These are phyloP conservation scores for Endoconidiophora polonica DNA, from an alignment of 2,329 filamentous ascomycete genomes.

Conservation along the genomic window DNA sequence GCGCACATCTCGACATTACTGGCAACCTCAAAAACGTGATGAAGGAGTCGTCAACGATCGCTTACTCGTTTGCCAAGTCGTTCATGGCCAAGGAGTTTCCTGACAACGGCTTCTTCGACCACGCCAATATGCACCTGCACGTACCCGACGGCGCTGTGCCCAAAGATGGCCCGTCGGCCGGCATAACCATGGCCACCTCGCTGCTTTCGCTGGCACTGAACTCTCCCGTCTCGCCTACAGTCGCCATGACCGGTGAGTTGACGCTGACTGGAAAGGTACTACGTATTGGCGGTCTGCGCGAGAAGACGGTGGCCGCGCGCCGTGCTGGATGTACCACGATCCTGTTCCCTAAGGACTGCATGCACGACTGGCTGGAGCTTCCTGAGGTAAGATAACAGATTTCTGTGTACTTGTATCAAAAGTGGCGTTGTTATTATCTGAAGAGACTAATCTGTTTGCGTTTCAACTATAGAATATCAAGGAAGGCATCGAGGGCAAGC, in stretches of 20 bases:
- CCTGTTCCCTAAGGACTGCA: conserved; percentile 88
- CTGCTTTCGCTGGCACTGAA: conserved; percentile 74
- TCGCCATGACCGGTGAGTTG: conserved; percentile 96
- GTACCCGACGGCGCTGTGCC: conserved; percentile 91
- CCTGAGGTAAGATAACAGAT: conserved; percentile 56
- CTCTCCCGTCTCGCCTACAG: conserved; percentile 59
- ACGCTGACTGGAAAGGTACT: conserved; percentile 95
- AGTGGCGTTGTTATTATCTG: conserved; percentile 1
- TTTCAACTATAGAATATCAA: conserved; percentile 69
- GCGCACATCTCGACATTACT: conserved; percentile 73
- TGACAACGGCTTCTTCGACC: conserved; percentile 89
- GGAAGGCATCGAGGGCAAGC: conserved; percentile 78
- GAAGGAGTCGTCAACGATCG: conserved; percentile 93
- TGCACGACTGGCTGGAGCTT: conserved; percentile 92
- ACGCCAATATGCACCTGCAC: conserved; percentile 86
- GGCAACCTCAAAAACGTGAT: conserved; percentile 92
- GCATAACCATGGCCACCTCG: conserved; percentile 96
- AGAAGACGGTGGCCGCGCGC: conserved; percentile 93
- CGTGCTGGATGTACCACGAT: conserved; percentile 84
- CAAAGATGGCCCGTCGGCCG: conserved; percentile 85
- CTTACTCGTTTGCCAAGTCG: conserved; percentile 89
- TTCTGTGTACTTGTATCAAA: not conserved
- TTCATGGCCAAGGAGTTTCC: conserved; percentile 72
- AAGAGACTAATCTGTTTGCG: not conserved
- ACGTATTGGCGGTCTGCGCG: conserved; percentile 78